Evolutionary conservation across 345 rosid genomes (phyloP), one percentile per base, ranked within the genome.

Genomic region (Clarkia xantiana): DNA sequence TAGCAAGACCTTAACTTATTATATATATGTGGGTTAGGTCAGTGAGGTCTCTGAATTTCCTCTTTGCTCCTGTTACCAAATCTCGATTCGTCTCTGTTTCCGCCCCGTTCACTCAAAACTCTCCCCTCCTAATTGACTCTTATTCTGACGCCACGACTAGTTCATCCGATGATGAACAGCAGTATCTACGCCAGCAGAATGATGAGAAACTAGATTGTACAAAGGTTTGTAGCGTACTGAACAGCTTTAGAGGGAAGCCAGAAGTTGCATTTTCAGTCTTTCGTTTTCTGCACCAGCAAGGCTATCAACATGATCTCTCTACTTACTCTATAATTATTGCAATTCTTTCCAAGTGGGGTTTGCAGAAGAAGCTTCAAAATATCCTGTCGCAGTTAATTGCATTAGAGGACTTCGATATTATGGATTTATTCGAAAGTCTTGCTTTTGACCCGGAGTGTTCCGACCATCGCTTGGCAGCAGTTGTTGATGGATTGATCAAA

Each of bases 401-500:
- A 53, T 61, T 68, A 39, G 68, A 56, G 29, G 64, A 60, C 55
- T 67, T 82, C 51, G 57, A 50, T 25, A 60, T 74, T 23, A 44
- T 51, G 52, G 76, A 68, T 49, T 68, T 82, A 64, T 68, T 78
- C 46, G 73, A 51, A 53, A 59, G 55, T 44, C 23, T 78, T 49
- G 61, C 49, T 8, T 70, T 52, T 14, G 64, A 61, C 36, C 36
- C 36, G 8, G 36, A 29, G 14, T 44, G 42, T n/a, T 58, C 59
- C 9, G 55, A 58, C 0, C 29, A 63, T 11, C 19, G 71, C 23
- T 54, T 73, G 54, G 25, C 40, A 44, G 57, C 50, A 38, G 63
- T 72, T 42, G 70, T 70, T 3, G 54, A 72, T 72, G 76, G 71
- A 1, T 49, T 77, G 68, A 67, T 83, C 48, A 81, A 81, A 80